Percentiles rank a stretch among this genome's conserved stretches.
Conservation (phyloP, 2,329 filamentous ascomycete species). For the Colletotrichum abscissum region DNA sequence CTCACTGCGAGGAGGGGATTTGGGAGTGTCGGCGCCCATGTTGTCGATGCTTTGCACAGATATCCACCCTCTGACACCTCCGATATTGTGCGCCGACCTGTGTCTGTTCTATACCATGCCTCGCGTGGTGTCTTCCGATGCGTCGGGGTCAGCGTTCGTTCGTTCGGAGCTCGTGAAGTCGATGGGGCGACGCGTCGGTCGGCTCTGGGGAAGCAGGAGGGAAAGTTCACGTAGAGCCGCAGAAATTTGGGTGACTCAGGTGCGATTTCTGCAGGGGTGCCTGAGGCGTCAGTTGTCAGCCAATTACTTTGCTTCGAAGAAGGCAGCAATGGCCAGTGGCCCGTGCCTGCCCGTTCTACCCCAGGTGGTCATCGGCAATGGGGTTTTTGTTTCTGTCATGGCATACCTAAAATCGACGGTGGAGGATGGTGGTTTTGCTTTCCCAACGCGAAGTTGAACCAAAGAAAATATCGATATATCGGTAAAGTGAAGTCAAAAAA, state of each 20-base stretch:
- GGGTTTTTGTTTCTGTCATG: slow-evolving; percentile 18
- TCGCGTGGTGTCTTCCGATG: slow-evolving; percentile 23
- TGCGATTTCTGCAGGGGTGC: slow-evolving; percentile 36
- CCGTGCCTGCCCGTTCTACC: slow-evolving; percentile 32
- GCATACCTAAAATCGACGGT: slow-evolving; percentile 27
- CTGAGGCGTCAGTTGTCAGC: slow-evolving; percentile 28
- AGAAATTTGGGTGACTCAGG: slow-evolving; percentile 38
- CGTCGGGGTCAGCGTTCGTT: slow-evolving; percentile 21
- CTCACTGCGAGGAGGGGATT: slow-evolving; percentile 44
- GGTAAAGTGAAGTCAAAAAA: neutral
- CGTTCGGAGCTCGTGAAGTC: slow-evolving; percentile 24
- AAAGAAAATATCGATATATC: neutral
- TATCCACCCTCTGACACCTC: slow-evolving; percentile 32
- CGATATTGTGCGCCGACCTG: slow-evolving; percentile 25
- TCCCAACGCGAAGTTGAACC: neutral
- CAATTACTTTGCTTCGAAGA: slow-evolving; percentile 15
- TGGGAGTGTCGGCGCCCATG: slow-evolving; percentile 34
- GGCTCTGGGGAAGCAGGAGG: slow-evolving; percentile 34
- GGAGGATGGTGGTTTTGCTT: neutral
- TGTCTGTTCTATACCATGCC: slow-evolving; percentile 33
- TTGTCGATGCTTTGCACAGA: slow-evolving; percentile 25
- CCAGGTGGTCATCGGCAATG: slow-evolving; percentile 3
- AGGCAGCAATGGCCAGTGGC: slow-evolving; percentile 15
- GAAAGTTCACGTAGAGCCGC: slow-evolving; percentile 35
- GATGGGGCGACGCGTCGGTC: slow-evolving; percentile 35